Evolutionary conservation across 2,329 filamentous ascomycete species (phyloP).

Genomic region (Mariannaea sp.): DNA sequence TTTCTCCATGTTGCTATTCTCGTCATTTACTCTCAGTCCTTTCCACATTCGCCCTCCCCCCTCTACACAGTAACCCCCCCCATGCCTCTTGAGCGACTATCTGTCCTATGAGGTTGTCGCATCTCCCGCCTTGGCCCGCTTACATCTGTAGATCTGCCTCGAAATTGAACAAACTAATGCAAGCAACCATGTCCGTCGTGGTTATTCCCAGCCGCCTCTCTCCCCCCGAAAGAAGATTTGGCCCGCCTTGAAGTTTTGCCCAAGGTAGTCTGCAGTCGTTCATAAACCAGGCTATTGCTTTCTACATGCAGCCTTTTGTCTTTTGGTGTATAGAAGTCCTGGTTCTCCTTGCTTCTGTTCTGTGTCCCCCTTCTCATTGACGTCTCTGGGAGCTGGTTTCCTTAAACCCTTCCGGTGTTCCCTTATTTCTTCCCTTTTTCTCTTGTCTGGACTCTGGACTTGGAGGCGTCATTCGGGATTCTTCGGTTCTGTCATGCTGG

Average conservation of each 20-base stretch:
- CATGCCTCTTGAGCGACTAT: conserved; percentile 8
- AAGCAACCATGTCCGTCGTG: conserved; percentile 6
- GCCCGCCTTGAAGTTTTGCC: no score
- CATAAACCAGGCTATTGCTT: not conserved
- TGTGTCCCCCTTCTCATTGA: not conserved
- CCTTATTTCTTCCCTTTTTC: not conserved
- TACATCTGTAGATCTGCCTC: conserved; percentile 4
- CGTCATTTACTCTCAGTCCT: not conserved
- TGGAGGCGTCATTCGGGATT: not conserved
- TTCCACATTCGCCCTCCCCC: not conserved
- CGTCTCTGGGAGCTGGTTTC: not conserved
- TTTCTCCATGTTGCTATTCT: conserved; percentile 1
- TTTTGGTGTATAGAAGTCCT: not conserved
- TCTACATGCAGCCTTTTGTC: not conserved
- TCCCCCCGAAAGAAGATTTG: not conserved
- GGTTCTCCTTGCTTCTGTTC: not conserved
- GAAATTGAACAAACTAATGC: conserved; percentile 7
- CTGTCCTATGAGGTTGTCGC: conserved; percentile 17
- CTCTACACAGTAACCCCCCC: not conserved
- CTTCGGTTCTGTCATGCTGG: conserved; percentile 25
- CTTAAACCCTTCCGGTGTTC: not conserved
- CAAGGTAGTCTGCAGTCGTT: not conserved
- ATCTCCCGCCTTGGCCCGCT: conserved; percentile 3
- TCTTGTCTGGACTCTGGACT: not conserved
- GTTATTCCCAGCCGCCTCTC: not conserved